A percentile compares a stretch with the other conserved stretches of the same genome.
phyloP scores from a whole-genome alignment of 441 rosid species.

The Adansonia grandidieri region DNA sequence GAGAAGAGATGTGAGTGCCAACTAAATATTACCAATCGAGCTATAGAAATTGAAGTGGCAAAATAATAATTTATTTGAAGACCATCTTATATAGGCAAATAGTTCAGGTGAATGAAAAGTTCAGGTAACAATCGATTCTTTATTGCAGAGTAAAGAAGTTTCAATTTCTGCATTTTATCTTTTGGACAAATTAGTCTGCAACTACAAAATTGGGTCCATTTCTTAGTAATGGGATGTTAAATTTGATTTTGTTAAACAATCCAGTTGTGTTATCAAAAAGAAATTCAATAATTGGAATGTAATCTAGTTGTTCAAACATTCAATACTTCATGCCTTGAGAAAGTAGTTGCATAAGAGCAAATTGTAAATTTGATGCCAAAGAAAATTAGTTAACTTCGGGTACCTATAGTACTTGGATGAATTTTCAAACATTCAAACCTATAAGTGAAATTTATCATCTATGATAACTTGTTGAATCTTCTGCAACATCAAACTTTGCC shows the following conservation, averaged over 20 bases:
- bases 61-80: no score
- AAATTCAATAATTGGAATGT: constrained; percentile 28
- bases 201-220: not conserved
- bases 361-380: constrained; percentile 46
- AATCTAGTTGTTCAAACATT: constrained; percentile 93
- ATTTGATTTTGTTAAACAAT: not conserved
- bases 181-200: not conserved
- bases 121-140: constrained; percentile 51
- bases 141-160: no score
- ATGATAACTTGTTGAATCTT: not conserved
- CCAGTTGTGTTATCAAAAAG: not conserved
- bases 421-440: not conserved
- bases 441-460: not conserved
- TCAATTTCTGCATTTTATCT: not conserved
- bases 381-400: not conserved
- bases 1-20: no score
- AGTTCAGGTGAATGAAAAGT: constrained; percentile 78
- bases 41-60: no score
- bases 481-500: not conserved
- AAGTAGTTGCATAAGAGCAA: constrained; percentile 95
- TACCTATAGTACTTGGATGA: not conserved
- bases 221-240: no score
- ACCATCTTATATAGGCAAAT: constrained; percentile 56
- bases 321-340: constrained; percentile 90
- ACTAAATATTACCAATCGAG: no score